Conservation (phyloP, 2,329 filamentous ascomycete species). For the Epichloe sp. region DNA sequence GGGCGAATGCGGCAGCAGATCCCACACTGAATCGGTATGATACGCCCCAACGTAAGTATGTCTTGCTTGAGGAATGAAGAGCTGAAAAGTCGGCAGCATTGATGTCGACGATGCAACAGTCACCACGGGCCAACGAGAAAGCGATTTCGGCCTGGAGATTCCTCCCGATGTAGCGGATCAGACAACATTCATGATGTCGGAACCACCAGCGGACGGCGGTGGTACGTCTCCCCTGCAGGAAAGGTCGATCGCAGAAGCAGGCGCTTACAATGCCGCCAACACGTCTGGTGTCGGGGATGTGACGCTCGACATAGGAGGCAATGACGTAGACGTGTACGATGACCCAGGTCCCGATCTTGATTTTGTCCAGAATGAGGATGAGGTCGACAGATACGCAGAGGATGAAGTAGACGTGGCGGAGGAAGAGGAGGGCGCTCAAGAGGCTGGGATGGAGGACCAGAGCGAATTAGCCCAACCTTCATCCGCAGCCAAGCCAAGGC, state of each 20-base stretch:
- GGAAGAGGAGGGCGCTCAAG: background rate
- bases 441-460: background rate
- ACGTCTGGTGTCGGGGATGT: slow-evolving; percentile 4
- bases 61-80: background rate
- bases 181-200: slow-evolving; percentile 37
- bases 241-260: background rate
- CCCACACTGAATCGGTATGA: slow-evolving; percentile 31
- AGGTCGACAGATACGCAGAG: background rate
- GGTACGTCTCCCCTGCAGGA: slow-evolving; percentile 12
- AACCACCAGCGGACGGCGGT: slow-evolving; percentile 17
- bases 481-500: slow-evolving; percentile 1
- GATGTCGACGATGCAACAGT: slow-evolving; percentile 28
- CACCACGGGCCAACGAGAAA: slow-evolving; percentile 28
- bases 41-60: no score
- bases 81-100: slow-evolving; percentile 13
- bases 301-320: slow-evolving; percentile 3
- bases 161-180: slow-evolving; percentile 34
- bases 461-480: background rate
- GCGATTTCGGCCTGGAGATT: slow-evolving; percentile 38
- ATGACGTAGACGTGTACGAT: background rate
- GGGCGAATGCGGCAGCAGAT: slow-evolving; percentile 22
- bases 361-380: background rate
- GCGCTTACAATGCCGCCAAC: background rate
- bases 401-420: background rate
- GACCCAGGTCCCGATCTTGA: background rate